Conservation (phyloP, 2,329 filamentous ascomycete species). For the Ophidiomyces ophidiicola region DNA sequence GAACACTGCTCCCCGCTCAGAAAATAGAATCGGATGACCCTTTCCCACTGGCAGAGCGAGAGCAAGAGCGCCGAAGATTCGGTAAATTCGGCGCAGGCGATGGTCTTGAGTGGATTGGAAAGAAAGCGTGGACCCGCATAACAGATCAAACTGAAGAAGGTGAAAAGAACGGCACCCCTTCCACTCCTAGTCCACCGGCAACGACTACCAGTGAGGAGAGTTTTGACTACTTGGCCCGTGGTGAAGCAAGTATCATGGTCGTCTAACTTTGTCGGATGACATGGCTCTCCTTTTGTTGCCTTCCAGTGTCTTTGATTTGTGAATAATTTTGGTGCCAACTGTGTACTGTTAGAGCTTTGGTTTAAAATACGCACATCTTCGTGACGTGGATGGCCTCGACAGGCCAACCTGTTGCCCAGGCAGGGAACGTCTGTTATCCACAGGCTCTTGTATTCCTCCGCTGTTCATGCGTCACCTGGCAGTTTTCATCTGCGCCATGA, state of each 20-base stretch:
- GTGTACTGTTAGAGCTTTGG: constrained; percentile 4
- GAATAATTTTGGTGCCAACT: constrained; percentile 2
- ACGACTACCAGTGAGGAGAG: constrained; percentile 38
- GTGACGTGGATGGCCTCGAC: constrained; percentile 14
- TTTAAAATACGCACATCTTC: constrained; percentile 3
- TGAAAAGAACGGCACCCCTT: constrained; percentile 10
- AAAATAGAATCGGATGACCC: constrained; percentile 3
- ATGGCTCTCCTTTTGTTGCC: constrained; percentile 5
- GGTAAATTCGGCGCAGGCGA: constrained; percentile 25
- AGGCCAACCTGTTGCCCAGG: constrained; percentile 2
- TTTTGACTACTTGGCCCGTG: constrained; percentile 35
- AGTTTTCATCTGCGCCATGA: neutral
- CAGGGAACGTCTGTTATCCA: constrained; percentile 7
- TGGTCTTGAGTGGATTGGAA: constrained; percentile 33
- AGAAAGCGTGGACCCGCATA: constrained; percentile 21
- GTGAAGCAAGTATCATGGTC: constrained; percentile 33
- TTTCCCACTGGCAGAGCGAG: constrained; percentile 35
- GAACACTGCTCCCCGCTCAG: constrained; percentile 43
- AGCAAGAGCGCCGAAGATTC: constrained; percentile 24
- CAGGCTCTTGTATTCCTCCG: constrained; percentile 1
- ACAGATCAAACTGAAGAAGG: constrained; percentile 10
- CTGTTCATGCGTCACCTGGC: neutral
- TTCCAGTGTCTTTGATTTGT: constrained; percentile 1
- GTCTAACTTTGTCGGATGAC: constrained; percentile 2
- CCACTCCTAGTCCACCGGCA: constrained; percentile 26